Evolutionary conservation across 2,329 filamentous ascomycete genomes (phyloP), one percentile per base, ranked within the genome.

Genomic region (Cladosporium sp.): DNA sequence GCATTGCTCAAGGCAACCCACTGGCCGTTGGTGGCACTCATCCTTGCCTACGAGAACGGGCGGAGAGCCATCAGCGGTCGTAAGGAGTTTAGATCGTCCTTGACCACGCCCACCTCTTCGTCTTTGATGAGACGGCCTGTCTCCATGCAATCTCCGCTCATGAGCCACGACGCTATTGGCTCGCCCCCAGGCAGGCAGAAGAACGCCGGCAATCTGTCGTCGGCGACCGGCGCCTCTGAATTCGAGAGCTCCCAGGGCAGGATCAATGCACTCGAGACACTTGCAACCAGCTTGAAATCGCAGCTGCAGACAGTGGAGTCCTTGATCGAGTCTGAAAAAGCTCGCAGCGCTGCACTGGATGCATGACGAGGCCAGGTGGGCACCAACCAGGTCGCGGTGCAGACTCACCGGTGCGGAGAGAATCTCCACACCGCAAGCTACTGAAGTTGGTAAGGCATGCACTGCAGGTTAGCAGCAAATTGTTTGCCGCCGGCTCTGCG

Each of bases 21-120:
- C 66, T 72, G 81, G 43, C 86, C 87, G 32, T 82, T 88, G 56
- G 84, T 90, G 28, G 80, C 71, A n/a, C 71, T 77, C 43, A 90
- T 91, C 59, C 78, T 80, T 67, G 63, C 77, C n/a, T 89, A 86
- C 66, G 86, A 89, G 69, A 72, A 66, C 52, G 54, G 58, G 46
- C 57, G 63, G 69, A 53, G 64, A 61, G 65, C 63, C 45, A 49
- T 63, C 37, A 32, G 54, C 33, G 44, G 48, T 46, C 53, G 3
- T 4, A 38, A 38, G 16, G 35, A 38, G 11, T 9, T 14, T 14
- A 14, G 35, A 14, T 8, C n/a, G 3, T 4, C n/a, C 35, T 38
- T 14, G 8, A 38, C 35, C 8, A 38, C 10, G 35, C n/a, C n/a
- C 10, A 35, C 35, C 10, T n/a, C 35, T 14, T 14, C 35, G 10